Evolutionary conservation across 345 rosid species (phyloP).

Genomic region (Draba incana): DNA sequence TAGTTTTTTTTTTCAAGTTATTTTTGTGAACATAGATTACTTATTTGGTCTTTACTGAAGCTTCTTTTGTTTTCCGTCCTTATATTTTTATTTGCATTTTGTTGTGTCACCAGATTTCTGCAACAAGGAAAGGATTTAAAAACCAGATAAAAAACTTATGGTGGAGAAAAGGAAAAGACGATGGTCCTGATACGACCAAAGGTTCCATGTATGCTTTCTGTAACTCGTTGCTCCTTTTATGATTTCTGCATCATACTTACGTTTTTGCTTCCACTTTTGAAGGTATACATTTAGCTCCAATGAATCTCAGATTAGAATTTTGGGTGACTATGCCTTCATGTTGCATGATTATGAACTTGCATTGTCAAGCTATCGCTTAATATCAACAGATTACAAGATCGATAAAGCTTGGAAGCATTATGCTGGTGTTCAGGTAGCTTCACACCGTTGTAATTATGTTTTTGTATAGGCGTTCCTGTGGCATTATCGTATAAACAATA

Average conservation of each 20-base stretch:
- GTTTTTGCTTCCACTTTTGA: constrained; percentile 41
- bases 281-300: constrained; percentile 92
- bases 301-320: constrained; percentile 92
- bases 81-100: constrained; percentile 34
- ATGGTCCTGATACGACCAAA: constrained; percentile 57
- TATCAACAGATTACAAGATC: constrained; percentile 95
- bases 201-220: constrained; percentile 68
- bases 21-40: background rate
- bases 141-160: constrained; percentile 94
- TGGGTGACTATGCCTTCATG: constrained; percentile 99
- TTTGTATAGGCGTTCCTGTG: constrained; percentile 24
- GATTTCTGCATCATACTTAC: constrained; percentile 25
- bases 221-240: constrained; percentile 27
- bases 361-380: constrained; percentile 85
- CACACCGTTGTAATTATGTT: constrained; percentile 27
- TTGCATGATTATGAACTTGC: constrained; percentile 97
- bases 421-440: constrained; percentile 96
- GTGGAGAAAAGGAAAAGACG: constrained; percentile 99
- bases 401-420: constrained; percentile 99
- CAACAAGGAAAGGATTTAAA: constrained; percentile 93
- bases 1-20: constrained; percentile 12
- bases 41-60: constrained; percentile 14
- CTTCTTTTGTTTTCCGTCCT: constrained; percentile 24
- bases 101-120: constrained; percentile 67
- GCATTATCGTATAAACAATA: constrained; percentile 15